Percentiles rank a stretch among this genome's conserved stretches.
phyloP scores from a whole-genome alignment of 306 rosid species.

The apple (Malus domestica) region DNA sequence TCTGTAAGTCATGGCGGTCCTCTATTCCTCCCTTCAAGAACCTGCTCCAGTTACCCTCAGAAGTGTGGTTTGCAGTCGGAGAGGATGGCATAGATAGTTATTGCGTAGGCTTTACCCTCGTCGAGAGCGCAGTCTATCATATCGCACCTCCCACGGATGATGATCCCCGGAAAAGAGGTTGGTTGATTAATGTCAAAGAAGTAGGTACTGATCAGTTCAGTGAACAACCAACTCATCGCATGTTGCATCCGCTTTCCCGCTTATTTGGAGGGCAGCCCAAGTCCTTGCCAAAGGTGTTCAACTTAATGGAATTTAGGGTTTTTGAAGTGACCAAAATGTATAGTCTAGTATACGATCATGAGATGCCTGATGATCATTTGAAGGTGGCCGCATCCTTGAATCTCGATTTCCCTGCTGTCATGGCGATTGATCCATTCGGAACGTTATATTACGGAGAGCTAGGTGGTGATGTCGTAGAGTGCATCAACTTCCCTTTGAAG shows the following conservation, averaged over 20 bases:
- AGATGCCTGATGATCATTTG: background rate
- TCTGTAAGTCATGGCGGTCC: constrained; percentile 20
- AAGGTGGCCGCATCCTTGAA: constrained; percentile 5
- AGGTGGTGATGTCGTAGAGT: background rate
- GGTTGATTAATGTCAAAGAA: constrained; percentile 15
- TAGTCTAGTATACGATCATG: background rate
- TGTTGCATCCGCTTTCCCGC: background rate
- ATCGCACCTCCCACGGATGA: background rate
- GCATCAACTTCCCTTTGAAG: background rate
- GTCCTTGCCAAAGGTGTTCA: background rate
- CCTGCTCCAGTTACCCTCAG: background rate
- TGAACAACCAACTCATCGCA: background rate
- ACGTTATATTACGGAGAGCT: background rate
- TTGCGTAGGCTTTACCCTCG: background rate
- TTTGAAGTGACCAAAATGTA: background rate
- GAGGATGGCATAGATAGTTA: too few relatives aligned
- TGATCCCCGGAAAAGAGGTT: background rate
- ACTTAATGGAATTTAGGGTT: constrained; percentile 14
- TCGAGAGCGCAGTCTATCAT: constrained; percentile 2
- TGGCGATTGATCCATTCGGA: background rate
- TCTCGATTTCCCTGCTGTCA: background rate
- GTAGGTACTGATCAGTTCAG: too few relatives aligned
- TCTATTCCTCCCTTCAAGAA: background rate
- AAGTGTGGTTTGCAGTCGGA: too few relatives aligned
- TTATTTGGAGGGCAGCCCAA: background rate